Conservation (phyloP, 2,329 filamentous ascomycete species). For the Aspergillus latus region DNA sequence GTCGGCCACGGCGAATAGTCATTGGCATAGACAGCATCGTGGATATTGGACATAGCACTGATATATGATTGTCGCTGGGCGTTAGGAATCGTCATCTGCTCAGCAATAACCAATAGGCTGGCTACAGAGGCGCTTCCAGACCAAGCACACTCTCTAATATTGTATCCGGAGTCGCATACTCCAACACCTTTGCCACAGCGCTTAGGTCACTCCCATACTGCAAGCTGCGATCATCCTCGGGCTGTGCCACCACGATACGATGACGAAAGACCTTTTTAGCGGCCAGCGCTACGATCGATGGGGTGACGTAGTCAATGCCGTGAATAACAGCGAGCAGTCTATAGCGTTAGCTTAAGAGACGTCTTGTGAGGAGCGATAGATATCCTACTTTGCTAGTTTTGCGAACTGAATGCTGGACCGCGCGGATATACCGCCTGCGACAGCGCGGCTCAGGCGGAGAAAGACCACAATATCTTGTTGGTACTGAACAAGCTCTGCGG, state of each 20-base stretch:
- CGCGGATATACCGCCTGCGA: constrained; percentile 74
- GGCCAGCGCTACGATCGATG: constrained; percentile 78
- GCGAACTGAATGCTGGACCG: constrained; percentile 75
- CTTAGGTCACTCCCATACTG: constrained; percentile 84
- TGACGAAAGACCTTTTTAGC: constrained; percentile 86
- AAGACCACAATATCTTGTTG: constrained; percentile 85
- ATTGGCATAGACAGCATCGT: neutral
- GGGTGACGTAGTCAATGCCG: constrained; percentile 75
- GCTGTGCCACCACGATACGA: constrained; percentile 68
- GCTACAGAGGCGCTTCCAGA: constrained; percentile 56
- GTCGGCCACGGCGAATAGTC: neutral
- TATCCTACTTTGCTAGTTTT: constrained; percentile 58
- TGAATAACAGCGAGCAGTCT: constrained; percentile 73
- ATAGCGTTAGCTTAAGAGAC: neutral
- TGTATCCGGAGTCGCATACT: constrained; percentile 55
- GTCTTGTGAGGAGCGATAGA: neutral
- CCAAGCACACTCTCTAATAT: constrained; percentile 61
- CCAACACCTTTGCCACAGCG: constrained; percentile 67
- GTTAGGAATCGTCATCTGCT: neutral
- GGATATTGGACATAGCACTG: neutral
- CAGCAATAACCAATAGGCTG: neutral
- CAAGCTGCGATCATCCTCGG: constrained; percentile 78
- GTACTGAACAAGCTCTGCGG: constrained; percentile 78
- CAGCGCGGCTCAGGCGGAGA: constrained; percentile 81
- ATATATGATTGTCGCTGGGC: neutral